Percentiles rank a stretch among this genome's conserved stretches.
These are phyloP conservation scores for Dactylis glomerata DNA, from an alignment of 176 grass and related monocot genomes.

Conservation along the genomic window DNA sequence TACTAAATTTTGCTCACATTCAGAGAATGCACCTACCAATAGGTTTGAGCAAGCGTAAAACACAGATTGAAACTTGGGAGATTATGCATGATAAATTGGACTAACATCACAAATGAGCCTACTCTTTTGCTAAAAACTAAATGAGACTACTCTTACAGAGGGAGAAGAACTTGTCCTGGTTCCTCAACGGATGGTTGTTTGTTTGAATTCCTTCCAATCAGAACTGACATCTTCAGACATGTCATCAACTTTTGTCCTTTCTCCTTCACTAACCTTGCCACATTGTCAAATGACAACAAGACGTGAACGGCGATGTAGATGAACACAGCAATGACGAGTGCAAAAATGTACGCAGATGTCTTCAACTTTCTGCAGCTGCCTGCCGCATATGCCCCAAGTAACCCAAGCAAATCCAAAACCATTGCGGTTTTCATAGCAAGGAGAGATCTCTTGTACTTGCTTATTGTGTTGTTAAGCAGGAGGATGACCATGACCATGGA, in stretches of 20 bases:
- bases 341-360: slow-evolving; percentile 37
- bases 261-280: background rate
- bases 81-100: background rate
- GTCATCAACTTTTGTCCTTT: slow-evolving; percentile 5
- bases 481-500: slow-evolving; percentile 45
- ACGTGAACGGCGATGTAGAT: slow-evolving; percentile 40
- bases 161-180: background rate
- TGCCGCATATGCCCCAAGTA: slow-evolving; percentile 40
- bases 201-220: slow-evolving; percentile 1
- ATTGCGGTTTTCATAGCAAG: slow-evolving; percentile 35
- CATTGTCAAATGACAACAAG: slow-evolving; percentile 25
- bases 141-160: slow-evolving; percentile 1
- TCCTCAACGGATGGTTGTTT: background rate
- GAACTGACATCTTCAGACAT: background rate
- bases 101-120: background rate
- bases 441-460: slow-evolving; percentile 21
- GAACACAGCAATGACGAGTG: slow-evolving; percentile 32
- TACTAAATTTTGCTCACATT: background rate
- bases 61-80: background rate
- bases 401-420: slow-evolving; percentile 35
- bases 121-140: background rate
- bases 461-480: slow-evolving; percentile 36
- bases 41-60: background rate
- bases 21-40: background rate
- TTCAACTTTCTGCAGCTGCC: slow-evolving; percentile 38